Evolutionary conservation across 2,329 filamentous ascomycete genomes (phyloP), one percentile per base, ranked within the genome.

Genomic region (Ophiostoma perfectum): DNA sequence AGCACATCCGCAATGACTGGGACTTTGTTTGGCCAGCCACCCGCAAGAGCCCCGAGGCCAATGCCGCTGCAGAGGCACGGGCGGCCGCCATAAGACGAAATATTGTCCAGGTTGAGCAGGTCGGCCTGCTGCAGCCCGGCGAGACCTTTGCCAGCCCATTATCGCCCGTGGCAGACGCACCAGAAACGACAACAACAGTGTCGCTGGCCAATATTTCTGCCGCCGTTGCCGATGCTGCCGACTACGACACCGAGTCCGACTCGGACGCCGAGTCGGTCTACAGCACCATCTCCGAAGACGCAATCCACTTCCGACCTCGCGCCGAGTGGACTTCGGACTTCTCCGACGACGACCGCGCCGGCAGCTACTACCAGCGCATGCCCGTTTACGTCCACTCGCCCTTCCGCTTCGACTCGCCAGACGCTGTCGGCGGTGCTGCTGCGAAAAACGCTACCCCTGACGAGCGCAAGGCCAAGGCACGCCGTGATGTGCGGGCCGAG

Each of bases 401-500:
- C 11, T 83, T 83, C 73, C 81, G 82, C 18, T 84, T 84, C 70
- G 82, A 86, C 68, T 81, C 72, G 52, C 81, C 82, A 9, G 81
- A 82, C 41, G 78, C 82, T 0, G 78, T 84, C 39, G 83, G 80
- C 1, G 83, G 80, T 1, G 72, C 75, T 1, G 75, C 78, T 7
- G 75, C 83, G 18, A 77, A 44, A 4, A 44, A 80, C 66, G 75
- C 78, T 5, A 78, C 79, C 1, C 76, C 80, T 4, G 75, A 81
- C 4, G 82, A 83, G 62, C 83, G 83, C 68, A 84, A 82, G 70
- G 81, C 86, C 47, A 84, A 82, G 71, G 81, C 85, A 58, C 82
- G 87, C 67, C 84, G 82, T 73, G 84, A 81, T 65, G 75, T 86
- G 65, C 83, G 86, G 70, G 86, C 87, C 68, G 89, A 91, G 79